A percentile compares a stretch with the other conserved stretches of the same genome.
Conservation (phyloP, 805 yeast species). For the Kluyveromyces dobzhanskii region DNA sequence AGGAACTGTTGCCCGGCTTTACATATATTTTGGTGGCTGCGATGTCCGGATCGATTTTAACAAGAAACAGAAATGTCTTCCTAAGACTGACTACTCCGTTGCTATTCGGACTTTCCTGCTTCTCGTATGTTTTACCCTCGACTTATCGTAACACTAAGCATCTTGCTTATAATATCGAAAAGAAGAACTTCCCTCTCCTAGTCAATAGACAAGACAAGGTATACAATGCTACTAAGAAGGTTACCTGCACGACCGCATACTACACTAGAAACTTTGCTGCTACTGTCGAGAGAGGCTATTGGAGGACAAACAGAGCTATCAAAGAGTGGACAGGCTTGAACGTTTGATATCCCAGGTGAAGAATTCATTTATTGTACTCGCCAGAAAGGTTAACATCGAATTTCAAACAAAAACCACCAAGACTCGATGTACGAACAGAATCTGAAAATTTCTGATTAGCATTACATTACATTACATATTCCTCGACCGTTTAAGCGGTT, state of each 20-base stretch:
- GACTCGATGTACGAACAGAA: no score
- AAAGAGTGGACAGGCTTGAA: conserved; percentile 21
- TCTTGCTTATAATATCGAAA: conserved; percentile 43
- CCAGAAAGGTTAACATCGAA: no score
- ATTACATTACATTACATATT: no score
- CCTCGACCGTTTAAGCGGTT: no score
- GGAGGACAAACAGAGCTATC: conserved; percentile 2
- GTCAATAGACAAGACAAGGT: conserved; percentile 20
- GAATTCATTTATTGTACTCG: no score
- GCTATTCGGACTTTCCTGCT: conserved; percentile 42
- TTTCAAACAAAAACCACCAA: no score
- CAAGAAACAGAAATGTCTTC: conserved; percentile 44
- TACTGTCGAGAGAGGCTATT: conserved; percentile 2
- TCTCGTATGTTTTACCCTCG: conserved; percentile 47
- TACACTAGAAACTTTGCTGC: neutral
- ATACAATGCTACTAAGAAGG: conserved; percentile 1
- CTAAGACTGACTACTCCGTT: conserved; percentile 44
- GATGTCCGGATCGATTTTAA: conserved; percentile 50
- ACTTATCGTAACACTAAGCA: conserved; percentile 44
- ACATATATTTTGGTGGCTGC: conserved; percentile 47
- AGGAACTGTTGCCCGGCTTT: conserved; percentile 50
- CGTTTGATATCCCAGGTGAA: conserved; percentile 9
- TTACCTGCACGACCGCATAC: conserved; percentile 3
- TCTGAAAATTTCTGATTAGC: no score
- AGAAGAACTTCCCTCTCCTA: conserved; percentile 25